These are phyloP conservation scores for Diversispora eburnea DNA, from an alignment of 192 early-diverging fungal genomes.

Conservation along the genomic window DNA sequence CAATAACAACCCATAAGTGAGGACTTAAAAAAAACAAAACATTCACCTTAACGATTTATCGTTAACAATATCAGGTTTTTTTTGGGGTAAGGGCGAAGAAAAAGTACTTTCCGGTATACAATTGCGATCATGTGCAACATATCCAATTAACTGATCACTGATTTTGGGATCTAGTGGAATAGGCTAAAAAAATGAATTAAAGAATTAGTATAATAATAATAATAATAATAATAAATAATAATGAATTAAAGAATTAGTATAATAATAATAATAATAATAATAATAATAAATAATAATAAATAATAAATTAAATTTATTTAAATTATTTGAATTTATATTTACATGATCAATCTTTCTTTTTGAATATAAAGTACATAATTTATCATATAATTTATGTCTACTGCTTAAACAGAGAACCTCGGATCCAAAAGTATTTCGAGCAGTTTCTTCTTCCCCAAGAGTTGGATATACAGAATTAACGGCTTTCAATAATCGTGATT, in stretches of 20 bases:
- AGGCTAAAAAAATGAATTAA: conserved; percentile 27
- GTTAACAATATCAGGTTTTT: conserved; percentile 51
- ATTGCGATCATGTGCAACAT: conserved; percentile 49
- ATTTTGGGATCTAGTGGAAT: conserved; percentile 44
- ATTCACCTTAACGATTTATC: conserved; percentile 51
- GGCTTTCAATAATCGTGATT: conserved; percentile 71
- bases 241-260: conserved; percentile 2
- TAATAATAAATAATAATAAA: conserved; percentile 8
- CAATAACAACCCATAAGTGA: too few relatives aligned
- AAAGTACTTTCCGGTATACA: conserved; percentile 56
- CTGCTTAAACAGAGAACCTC: conserved; percentile 58
- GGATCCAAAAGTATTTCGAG: conserved; percentile 69
- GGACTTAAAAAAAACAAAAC: too few relatives aligned
- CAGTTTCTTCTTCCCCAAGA: conserved; percentile 67
- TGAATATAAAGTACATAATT: conserved; percentile 49
- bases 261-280: not conserved
- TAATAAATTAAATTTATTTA: conserved; percentile 32
- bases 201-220: not conserved
- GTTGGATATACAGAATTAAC: conserved; percentile 60
- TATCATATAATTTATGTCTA: conserved; percentile 59
- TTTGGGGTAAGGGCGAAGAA: conserved; percentile 45
- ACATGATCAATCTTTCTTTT: conserved; percentile 41
- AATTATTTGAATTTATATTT: not conserved
- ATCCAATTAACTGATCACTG: conserved; percentile 55
- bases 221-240: not conserved